Conservation (phyloP, 805 yeast genomes). For the Candida golubevii region DNA sequence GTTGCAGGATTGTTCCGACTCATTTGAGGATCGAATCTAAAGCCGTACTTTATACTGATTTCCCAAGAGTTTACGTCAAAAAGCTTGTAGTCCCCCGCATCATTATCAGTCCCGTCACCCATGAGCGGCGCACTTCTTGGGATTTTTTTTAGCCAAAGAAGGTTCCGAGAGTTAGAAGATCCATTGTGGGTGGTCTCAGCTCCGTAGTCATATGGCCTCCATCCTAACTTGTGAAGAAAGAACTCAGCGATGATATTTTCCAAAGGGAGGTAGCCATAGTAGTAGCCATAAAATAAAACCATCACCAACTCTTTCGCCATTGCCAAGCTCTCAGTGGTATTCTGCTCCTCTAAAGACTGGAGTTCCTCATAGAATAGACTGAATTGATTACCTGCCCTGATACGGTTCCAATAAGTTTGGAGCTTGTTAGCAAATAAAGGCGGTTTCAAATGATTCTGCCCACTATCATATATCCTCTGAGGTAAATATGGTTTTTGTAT, state of each 20-base stretch:
- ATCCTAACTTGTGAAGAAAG: constrained; percentile 35
- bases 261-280: constrained; percentile 39
- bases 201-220: constrained; percentile 35
- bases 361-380: constrained; percentile 32
- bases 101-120: constrained; percentile 13
- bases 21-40: constrained; percentile 32
- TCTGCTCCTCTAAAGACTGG: constrained; percentile 19
- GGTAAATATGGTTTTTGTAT: constrained; percentile 37
- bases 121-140: constrained; percentile 11
- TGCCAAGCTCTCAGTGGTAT: constrained; percentile 20
- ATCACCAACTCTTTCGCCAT: constrained; percentile 32
- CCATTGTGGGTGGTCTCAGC: background rate
- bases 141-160: constrained; percentile 28
- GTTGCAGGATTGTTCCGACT: constrained; percentile 29
- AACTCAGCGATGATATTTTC: constrained; percentile 42
- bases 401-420: constrained; percentile 38
- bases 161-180: background rate
- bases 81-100: constrained; percentile 37
- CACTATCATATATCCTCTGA: background rate
- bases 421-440: constrained; percentile 34
- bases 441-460: constrained; percentile 20
- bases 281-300: constrained; percentile 41
- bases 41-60: constrained; percentile 33
- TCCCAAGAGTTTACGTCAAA: constrained; percentile 42
- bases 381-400: constrained; percentile 31